A percentile compares a stretch with the other conserved stretches of the same genome.
Conservation (phyloP, 768 basidiomycete species). For the Tulasnella sp. region DNA sequence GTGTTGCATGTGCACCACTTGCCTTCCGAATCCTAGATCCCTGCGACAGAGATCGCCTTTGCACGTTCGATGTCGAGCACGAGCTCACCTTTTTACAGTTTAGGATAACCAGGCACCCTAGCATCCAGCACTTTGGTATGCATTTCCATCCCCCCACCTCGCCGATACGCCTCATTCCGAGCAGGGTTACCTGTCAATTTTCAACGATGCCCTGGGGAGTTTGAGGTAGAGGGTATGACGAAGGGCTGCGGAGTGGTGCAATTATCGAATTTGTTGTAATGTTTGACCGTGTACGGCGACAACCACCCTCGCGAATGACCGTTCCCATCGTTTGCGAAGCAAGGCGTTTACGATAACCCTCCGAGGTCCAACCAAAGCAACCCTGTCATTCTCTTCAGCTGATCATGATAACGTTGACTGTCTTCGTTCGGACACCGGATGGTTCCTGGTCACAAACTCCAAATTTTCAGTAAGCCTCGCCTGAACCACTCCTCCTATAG, state of each 20-base stretch:
- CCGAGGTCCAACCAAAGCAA: neutral
- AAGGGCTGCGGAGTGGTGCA: neutral
- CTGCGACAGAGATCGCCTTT: neutral
- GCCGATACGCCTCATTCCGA: neutral
- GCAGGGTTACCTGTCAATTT: neutral
- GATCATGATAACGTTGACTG: neutral
- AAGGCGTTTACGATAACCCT: neutral
- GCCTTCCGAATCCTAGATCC: neutral
- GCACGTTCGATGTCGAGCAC: neutral
- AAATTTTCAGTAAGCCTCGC: neutral
- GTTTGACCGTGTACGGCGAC: neutral
- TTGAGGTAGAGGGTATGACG: neutral
- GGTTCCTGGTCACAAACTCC: neutral
- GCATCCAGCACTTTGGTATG: neutral
- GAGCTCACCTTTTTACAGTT: neutral
- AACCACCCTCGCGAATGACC: too few relatives aligned
- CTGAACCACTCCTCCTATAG: neutral
- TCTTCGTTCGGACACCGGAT: neutral
- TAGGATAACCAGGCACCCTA: neutral
- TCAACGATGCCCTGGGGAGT: neutral
- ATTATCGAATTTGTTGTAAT: neutral
- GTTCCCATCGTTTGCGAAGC: neutral
- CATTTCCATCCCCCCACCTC: neutral
- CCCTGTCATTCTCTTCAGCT: neutral
- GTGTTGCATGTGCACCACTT: neutral